Conservation (phyloP, 2,329 filamentous ascomycete species). For the Lecanicillium sp. region DNA sequence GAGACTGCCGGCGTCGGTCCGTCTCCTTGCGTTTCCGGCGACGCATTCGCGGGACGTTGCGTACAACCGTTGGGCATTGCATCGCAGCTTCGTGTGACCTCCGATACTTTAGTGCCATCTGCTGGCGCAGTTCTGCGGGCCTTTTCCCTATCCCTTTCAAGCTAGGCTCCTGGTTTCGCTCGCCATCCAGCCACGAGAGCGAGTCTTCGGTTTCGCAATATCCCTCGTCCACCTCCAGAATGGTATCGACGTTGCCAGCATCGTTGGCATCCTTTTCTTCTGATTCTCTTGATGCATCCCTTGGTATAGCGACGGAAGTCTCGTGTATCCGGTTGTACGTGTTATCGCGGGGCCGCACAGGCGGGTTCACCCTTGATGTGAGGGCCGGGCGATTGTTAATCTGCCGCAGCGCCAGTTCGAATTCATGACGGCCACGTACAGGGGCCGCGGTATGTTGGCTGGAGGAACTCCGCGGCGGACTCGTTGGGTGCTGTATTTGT, state of each 20-base stretch:
- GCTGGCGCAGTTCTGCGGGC: too few species aligned
- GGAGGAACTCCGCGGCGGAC: too few species aligned
- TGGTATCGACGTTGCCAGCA: constrained; percentile 2
- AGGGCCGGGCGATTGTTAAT: too few species aligned
- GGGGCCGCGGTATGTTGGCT: too few species aligned
- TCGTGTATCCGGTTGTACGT: too few species aligned
- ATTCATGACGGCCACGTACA: too few species aligned
- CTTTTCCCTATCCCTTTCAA: too few species aligned
- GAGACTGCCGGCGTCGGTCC: constrained; percentile 3
- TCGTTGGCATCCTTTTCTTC: background rate
- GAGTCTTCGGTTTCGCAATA: constrained; percentile 18
- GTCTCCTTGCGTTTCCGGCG: constrained; percentile 10
- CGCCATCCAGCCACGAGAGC: constrained; percentile 16
- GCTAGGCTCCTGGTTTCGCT: constrained; percentile 2
- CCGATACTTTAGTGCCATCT: constrained; percentile 4
- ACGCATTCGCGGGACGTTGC: constrained; percentile 15
- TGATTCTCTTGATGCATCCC: constrained; percentile 1
- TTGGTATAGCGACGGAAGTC: background rate
- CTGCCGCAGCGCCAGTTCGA: too few species aligned
- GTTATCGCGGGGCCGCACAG: too few species aligned
- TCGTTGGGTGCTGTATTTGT: too few species aligned
- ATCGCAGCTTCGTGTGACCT: constrained; percentile 14
- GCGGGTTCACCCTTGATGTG: too few species aligned
- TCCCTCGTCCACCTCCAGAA: constrained; percentile 20
- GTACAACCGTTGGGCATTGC: constrained; percentile 12